Conservation (phyloP, 495 filamentous ascomycete genomes). For the Trichoderma virens region DNA sequence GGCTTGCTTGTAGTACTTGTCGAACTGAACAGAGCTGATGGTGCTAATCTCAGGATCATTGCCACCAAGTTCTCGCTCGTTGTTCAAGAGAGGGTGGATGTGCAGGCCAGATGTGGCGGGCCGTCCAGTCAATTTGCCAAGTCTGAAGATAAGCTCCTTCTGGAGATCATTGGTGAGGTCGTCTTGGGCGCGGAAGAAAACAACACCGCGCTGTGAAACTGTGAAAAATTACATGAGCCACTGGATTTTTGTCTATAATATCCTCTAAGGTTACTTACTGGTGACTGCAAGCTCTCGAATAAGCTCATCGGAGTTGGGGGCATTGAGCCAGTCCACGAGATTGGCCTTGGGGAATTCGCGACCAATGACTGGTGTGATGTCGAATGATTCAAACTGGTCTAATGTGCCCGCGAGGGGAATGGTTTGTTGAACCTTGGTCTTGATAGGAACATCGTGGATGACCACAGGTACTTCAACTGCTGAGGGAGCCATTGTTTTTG, state of each 20-base stretch:
- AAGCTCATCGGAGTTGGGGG: conserved; percentile 58
- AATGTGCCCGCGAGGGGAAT: conserved; percentile 46
- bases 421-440: conserved; percentile 26
- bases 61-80: conserved; percentile 47
- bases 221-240: neutral
- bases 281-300: conserved; percentile 63
- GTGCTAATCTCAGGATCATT: conserved; percentile 65
- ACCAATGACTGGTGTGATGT: conserved; percentile 63
- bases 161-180: conserved; percentile 35
- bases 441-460: conserved; percentile 12
- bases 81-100: conserved; percentile 62
- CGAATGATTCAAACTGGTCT: conserved; percentile 51
- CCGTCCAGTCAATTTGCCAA: conserved; percentile 58
- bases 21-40: conserved; percentile 52
- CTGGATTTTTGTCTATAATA: conserved; percentile 14
- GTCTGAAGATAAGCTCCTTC: conserved; percentile 54
- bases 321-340: conserved; percentile 53
- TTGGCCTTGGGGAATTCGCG: conserved; percentile 55
- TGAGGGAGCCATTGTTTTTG: conserved; percentile 25
- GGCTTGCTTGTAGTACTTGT: conserved; percentile 42
- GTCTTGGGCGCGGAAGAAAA: conserved; percentile 71
- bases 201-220: conserved; percentile 75
- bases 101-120: conserved; percentile 56
- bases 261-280: conserved; percentile 35
- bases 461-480: conserved; percentile 17